These are phyloP conservation scores for Leccinum broughii DNA, from an alignment of 768 basidiomycete genomes.

Conservation along the genomic window DNA sequence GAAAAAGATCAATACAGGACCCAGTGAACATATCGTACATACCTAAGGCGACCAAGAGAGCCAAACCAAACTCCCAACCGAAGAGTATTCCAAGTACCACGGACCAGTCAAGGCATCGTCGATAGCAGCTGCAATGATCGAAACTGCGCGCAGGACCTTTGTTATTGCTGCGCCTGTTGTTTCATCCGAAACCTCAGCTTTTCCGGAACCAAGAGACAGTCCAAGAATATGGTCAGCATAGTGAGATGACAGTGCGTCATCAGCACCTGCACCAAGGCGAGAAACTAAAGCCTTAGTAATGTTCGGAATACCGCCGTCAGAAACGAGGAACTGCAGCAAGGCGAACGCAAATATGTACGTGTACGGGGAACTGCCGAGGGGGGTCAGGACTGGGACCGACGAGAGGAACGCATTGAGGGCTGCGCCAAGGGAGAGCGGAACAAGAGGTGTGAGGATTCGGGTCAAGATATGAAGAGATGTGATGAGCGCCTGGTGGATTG, in stretches of 20 bases:
- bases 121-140: slow-evolving; percentile 80
- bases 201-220: slow-evolving; percentile 80
- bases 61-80: slow-evolving; percentile 64
- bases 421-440: slow-evolving; percentile 70
- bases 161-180: slow-evolving; percentile 14
- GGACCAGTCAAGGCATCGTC: slow-evolving; percentile 75
- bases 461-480: slow-evolving; percentile 68
- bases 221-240: slow-evolving; percentile 87
- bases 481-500: slow-evolving; percentile 55
- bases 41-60: slow-evolving; percentile 72
- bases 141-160: slow-evolving; percentile 16
- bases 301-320: slow-evolving; percentile 72
- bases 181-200: slow-evolving; percentile 76
- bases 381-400: slow-evolving; percentile 20
- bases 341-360: slow-evolving; percentile 68
- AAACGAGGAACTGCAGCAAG: slow-evolving; percentile 69
- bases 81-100: slow-evolving; percentile 63
- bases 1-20: not conserved
- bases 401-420: slow-evolving; percentile 23
- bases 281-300: slow-evolving; percentile 75
- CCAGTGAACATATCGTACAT: slow-evolving; percentile 56
- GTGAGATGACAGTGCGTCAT: slow-evolving; percentile 55
- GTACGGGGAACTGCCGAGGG: slow-evolving; percentile 56
- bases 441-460: slow-evolving; percentile 70
- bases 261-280: slow-evolving; percentile 88